A percentile compares a stretch with the other conserved stretches of the same genome.
Evolutionary conservation across 1,139 yeast genomes (phyloP).

Genomic region (Pichia sp.): DNA sequence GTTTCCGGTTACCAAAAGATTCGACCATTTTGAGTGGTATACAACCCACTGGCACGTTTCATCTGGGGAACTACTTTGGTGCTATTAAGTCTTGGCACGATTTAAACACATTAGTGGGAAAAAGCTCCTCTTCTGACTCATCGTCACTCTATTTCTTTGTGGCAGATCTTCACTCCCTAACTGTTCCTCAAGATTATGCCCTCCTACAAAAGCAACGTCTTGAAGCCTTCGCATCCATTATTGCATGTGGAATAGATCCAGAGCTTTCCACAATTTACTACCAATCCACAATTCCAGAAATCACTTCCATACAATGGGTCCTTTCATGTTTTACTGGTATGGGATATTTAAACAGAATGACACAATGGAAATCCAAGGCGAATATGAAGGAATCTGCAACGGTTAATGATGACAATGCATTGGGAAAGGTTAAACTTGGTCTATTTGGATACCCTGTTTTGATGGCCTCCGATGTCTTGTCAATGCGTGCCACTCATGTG

Average conservation of each 20-base stretch:
- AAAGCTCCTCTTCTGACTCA: conserved; percentile 27
- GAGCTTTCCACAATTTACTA: conserved; percentile 61
- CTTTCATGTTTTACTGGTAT: conserved; percentile 72
- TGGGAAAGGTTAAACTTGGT: conserved; percentile 63
- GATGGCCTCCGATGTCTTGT: conserved; percentile 87
- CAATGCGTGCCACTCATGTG: conserved; percentile 79
- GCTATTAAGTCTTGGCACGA: conserved; percentile 82
- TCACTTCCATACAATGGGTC: conserved; percentile 79
- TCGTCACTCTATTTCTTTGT: conserved; percentile 57
- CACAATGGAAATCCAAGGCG: conserved; percentile 91
- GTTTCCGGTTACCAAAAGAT: conserved; percentile 20
- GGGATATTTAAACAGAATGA: conserved; percentile 88
- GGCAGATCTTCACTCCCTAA: conserved; percentile 90
- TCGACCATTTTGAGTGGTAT: conserved; percentile 55
- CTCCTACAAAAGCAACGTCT: conserved; percentile 44
- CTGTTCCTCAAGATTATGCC: conserved; percentile 57
- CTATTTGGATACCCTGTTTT: conserved; percentile 84
- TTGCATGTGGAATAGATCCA: conserved; percentile 80
- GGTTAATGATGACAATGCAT: conserved; percentile 21
- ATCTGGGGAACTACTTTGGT: conserved; percentile 89
- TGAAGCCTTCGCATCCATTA: conserved; percentile 81
- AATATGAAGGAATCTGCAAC: conserved; percentile 37
- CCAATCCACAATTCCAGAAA: conserved; percentile 78
- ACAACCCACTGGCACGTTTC: conserved; percentile 93
- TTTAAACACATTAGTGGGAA: conserved; percentile 34